These are phyloP conservation scores for Cutaneotrichosporon sp. DNA, from an alignment of 1,284 basidiomycete genomes.

Conservation along the genomic window DNA sequence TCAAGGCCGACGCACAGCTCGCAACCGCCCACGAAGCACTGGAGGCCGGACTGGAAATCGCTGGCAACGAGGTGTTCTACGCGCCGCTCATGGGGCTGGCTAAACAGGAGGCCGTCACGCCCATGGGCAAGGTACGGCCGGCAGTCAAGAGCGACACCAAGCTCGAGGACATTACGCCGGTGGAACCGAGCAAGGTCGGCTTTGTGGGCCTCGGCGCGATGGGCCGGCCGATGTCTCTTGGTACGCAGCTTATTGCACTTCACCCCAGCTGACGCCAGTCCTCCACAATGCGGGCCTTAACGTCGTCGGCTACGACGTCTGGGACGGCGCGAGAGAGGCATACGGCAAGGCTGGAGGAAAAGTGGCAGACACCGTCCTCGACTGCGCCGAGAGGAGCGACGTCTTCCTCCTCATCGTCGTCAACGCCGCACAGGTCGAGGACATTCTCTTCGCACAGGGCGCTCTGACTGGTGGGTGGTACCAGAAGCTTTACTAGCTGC, in stretches of 20 bases:
- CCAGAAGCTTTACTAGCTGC: neutral
- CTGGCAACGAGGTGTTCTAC: slow-evolving; percentile 10
- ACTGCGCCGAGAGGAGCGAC: slow-evolving; percentile 23
- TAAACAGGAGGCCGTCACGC: slow-evolving; percentile 4
- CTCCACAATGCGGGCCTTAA: slow-evolving; percentile 20
- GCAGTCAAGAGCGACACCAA: neutral
- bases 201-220: slow-evolving; percentile 28
- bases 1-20: neutral
- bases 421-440: slow-evolving; percentile 26
- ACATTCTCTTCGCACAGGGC: slow-evolving; percentile 27
- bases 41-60: neutral
- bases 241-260: slow-evolving; percentile 9
- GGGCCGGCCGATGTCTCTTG: slow-evolving; percentile 26
- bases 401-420: slow-evolving; percentile 35
- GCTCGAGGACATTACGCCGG: neutral
- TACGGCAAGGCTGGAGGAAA: slow-evolving; percentile 16
- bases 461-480: slow-evolving; percentile 14
- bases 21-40: slow-evolving; percentile 5
- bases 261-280: slow-evolving; percentile 9
- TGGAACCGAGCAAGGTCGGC: slow-evolving; percentile 21
- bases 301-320: slow-evolving; percentile 30
- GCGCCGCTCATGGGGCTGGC: slow-evolving; percentile 16
- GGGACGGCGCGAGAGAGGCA: slow-evolving; percentile 6
- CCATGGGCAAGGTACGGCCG: neutral
- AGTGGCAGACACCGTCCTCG: slow-evolving; percentile 15